Evolutionary conservation across 495 filamentous ascomycete genomes (phyloP), one percentile per base, ranked within the genome.

Genomic region (Platismatia glauca): DNA sequence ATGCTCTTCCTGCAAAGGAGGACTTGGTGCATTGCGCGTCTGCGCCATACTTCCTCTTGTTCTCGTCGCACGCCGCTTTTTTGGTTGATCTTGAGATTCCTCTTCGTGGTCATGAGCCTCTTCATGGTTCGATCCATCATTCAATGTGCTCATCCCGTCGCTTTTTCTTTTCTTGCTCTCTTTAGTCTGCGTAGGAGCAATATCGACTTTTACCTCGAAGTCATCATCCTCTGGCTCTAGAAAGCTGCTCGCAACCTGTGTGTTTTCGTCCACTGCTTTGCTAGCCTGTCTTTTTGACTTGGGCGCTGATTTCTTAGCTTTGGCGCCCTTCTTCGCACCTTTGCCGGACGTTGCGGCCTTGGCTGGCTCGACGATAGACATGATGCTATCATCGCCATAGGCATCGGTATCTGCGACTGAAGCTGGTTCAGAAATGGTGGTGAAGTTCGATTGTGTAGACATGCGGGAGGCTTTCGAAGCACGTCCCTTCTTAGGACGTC

Each of bases 401-500:
- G 79, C 52, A 55, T 87, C 81, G 38, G 58, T 50, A 7, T 72
- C 70, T n/a, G 68, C 70, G 27, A 81, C 63, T 4, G 84, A 83
- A 2, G 78, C 75, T 0, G 77, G 76, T 63, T 85, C 84, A 3
- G 81, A 83, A 48, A 77, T 64, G 34, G 71, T 72, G 3, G 82
- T 85, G 15, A 76, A 72, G 43, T 78, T 75, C 6, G 88, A 90
- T 64, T 90, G 86, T 0, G 79, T 84, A 15, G 89, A 94, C 8
- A 89, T 75, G 34, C 89, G 81, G 16, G 89, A 88, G 24, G 79
- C 79, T 68, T 88, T 89, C 41, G 89, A 92, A 53, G 74, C 70
- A 64, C 87, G 81, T 35, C 73, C 72, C 59, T 86, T 89, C 67
- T 82, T 81, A 11, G 74, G 63, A 37, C 74, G 71, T n/a, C 55